Base-by-base conservation (phyloP, 805 yeast species). In the Blastobotrys attinorum region DNA sequence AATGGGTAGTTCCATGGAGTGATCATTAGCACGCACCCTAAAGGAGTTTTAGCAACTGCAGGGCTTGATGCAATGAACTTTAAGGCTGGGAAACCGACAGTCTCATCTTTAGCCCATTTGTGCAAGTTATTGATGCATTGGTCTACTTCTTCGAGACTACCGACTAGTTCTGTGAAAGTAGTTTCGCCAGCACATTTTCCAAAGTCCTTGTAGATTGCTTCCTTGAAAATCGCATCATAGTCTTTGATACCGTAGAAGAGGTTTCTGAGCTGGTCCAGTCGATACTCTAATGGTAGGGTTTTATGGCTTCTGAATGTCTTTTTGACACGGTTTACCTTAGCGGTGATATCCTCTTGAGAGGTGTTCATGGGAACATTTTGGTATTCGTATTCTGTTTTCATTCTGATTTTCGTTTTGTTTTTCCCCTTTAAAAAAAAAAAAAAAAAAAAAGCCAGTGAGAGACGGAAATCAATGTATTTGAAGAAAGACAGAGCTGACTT, bases 1-100 rank as follows among this genome's bases (percentile, higher is more conserved):
- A 83, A 60, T 1, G 97, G 96, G 59, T 79, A 87, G 63, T 86
- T 86, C 73, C 82, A 86, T 0, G 95, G 90, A 2, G 82, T 67
- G 39, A 89, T 77, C 40, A 90, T 69, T 47, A 88, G 70, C 2
- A 82, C 82, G 2, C 75, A 72, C 3, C 97, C 97, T 38, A 54
- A 53, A 11, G 72, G 72, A 34, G 55, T 57, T 46, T 52, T 57
- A 39, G 53, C 47, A 35, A 61, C 39, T 31, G 56, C 58, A 10
- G 61, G 60, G 18, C 45, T 23, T 13, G 59, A 42, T 17, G 53
- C 45, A 34, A 58, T 53, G 39, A 37, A 46, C 37, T 38, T 46
- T 27, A 53, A 23, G 20, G 44, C 48, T 23, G 47, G 35, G n/a
- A 38, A 27, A 41, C 44, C 43, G 13, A 47, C 41, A n/a, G 31